Percentiles rank a stretch among this genome's conserved stretches.
These are phyloP conservation scores for Nothophaeocryptopus gaeumannii DNA, from an alignment of 2,329 filamentous ascomycete genomes.

Conservation along the genomic window DNA sequence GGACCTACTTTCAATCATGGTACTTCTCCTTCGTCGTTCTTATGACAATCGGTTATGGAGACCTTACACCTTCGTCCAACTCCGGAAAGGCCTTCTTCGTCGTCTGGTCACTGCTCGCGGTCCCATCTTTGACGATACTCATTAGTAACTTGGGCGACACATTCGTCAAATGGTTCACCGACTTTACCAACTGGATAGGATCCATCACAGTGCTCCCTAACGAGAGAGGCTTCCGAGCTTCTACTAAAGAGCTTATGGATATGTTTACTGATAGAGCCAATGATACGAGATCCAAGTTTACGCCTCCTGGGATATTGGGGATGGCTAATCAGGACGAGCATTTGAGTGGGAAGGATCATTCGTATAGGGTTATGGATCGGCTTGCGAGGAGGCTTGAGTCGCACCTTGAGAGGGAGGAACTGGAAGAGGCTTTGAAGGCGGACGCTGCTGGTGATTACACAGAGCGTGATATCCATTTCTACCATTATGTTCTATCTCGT, in stretches of 20 bases:
- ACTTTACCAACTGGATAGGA: conserved; percentile 56
- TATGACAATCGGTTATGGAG: conserved; percentile 57
- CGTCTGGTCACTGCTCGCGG: conserved; percentile 55
- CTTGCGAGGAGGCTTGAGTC: conserved; percentile 27
- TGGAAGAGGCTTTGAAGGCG: conserved; percentile 35
- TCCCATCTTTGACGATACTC: conserved; percentile 54
- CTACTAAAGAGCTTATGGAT: conserved; percentile 28
- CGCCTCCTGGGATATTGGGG: conserved; percentile 9
- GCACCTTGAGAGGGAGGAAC: conserved; percentile 41
- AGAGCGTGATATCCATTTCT: conserved; percentile 52
- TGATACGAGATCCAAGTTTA: conserved; percentile 18
- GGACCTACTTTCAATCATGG: conserved; percentile 52
- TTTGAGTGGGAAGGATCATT: conserved; percentile 21
- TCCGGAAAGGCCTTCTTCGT: conserved; percentile 56
- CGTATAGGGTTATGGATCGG: conserved; percentile 19
- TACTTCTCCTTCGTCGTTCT: conserved; percentile 56
- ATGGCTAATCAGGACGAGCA: conserved; percentile 14
- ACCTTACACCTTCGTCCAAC: conserved; percentile 47
- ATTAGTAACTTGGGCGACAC: conserved; percentile 56
- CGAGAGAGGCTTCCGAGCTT: conserved; percentile 20
- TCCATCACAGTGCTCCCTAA: conserved; percentile 47
- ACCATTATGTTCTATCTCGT: conserved; percentile 47
- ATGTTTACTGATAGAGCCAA: conserved; percentile 2
- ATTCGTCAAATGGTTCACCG: conserved; percentile 53
- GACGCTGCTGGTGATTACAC: conserved; percentile 41